Percentiles rank a stretch among this genome's conserved stretches.
Conservation (phyloP, 164 flowering plant genomes). For the Dillenia turbinata region DNA sequence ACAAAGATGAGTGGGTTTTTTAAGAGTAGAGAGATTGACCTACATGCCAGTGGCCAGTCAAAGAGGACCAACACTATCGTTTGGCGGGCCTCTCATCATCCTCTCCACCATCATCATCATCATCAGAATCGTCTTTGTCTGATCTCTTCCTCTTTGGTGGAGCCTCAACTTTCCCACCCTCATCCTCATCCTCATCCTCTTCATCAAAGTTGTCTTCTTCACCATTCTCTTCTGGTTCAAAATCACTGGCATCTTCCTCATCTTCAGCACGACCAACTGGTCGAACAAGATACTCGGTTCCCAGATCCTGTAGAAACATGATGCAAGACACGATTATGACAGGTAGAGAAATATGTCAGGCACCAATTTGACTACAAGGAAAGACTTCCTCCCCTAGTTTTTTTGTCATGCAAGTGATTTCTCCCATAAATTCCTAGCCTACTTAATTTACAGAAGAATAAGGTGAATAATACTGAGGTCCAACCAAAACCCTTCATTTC, state of each 20-base stretch:
- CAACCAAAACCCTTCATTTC: too few relatives aligned
- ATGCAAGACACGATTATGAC: background rate
- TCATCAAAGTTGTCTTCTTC: slow-evolving; percentile 58
- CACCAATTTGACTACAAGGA: too few relatives aligned
- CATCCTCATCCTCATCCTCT: slow-evolving; percentile 37
- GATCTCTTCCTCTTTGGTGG: slow-evolving; percentile 61
- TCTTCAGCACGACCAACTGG: slow-evolving; percentile 70
- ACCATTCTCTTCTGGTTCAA: slow-evolving; percentile 75
- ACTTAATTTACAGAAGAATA: too few relatives aligned
- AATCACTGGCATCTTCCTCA: slow-evolving; percentile 83
- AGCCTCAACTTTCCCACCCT: slow-evolving; percentile 41
- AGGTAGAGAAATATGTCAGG: too few relatives aligned
- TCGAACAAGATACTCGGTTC: slow-evolving; percentile 65
- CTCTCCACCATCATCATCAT: slow-evolving; percentile 55
- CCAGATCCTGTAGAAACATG: slow-evolving; percentile 39
- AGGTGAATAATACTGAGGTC: too few relatives aligned
- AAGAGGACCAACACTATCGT: slow-evolving; percentile 37
- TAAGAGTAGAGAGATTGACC: slow-evolving; percentile 26
- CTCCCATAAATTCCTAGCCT: too few relatives aligned
- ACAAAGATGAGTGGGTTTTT: slow-evolving; percentile 16
- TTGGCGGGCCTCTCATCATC: slow-evolving; percentile 85
- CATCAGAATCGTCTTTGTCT: slow-evolving; percentile 45
- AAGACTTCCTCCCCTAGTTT: too few relatives aligned
- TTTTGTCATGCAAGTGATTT: too few relatives aligned
- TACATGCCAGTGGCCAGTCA: slow-evolving; percentile 28